Evolutionary conservation across 2,329 filamentous ascomycete genomes (phyloP).

Genomic region (Fusarium verrucosum): DNA sequence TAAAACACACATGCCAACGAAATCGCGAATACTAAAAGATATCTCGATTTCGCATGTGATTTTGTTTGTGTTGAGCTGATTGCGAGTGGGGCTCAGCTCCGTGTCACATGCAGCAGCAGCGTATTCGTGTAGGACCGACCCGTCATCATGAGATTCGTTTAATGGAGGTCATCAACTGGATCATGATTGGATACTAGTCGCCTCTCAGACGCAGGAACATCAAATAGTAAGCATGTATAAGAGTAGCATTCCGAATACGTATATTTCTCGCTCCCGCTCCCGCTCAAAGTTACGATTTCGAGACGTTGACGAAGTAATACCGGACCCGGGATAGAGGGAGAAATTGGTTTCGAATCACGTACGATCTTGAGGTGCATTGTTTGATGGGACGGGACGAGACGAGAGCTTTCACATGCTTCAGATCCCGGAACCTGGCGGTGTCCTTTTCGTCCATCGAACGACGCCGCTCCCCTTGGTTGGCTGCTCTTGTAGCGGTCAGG

Average conservation of each 20-base stretch:
- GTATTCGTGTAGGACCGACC: conserved; percentile 34
- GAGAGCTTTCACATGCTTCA: conserved; percentile 32
- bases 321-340: conserved; percentile 28
- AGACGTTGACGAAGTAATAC: conserved; percentile 37
- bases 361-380: conserved; percentile 14
- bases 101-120: conserved; percentile 26
- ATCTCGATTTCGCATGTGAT: conserved; percentile 25
- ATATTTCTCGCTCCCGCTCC: not conserved
- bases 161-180: conserved; percentile 23
- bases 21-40: not conserved
- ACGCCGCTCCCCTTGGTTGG: conserved; percentile 27
- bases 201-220: conserved; percentile 10
- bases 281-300: conserved; percentile 1
- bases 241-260: conserved; percentile 15
- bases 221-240: conserved; percentile 1
- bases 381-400: not conserved
- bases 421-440: conserved; percentile 36
- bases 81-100: not conserved
- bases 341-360: conserved; percentile 24
- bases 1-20: conserved; percentile 1
- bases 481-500: conserved; percentile 31
- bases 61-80: not conserved
- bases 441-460: conserved; percentile 34
- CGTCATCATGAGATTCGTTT: conserved; percentile 13
- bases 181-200: conserved; percentile 22